Base-by-base conservation (phyloP, 106 monocot species). In the Acorus gramineus region DNA sequence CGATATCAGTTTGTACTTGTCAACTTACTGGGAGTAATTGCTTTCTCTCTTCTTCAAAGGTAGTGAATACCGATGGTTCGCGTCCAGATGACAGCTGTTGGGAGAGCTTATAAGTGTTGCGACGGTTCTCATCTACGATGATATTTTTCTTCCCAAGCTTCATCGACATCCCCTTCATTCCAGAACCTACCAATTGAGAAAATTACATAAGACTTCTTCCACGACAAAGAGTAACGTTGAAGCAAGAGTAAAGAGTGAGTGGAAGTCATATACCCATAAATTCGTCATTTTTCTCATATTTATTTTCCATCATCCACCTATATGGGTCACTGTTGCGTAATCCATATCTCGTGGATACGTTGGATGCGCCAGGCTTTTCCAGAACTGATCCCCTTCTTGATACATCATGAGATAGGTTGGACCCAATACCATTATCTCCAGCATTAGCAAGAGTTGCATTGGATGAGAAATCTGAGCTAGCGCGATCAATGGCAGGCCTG, bases 11-110 rank as follows among this genome's bases (percentile, higher is more conserved):
- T 28, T 28, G 28, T 28, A 28, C 28, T 28, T 28, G 28, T 28
- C 1, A 28, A 74, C 85, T 82, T 71, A 95, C 95, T 14, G 84
- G 90, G 62, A 95, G 51, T 13, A 95, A 72, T 42, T 78, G 52
- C 73, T 87, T 77, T 65, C 11, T 95, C 59, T 85, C 87, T 49
- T 75, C 82, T 64, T 87, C 87, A 65, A 90, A 74, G 58, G 85
- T 66, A 11, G 62, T 67, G 46, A 90, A 67, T 69, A 89, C 45
- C 52, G 89, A 76, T 57, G 72, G 69, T 60, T 85, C 83, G 7
- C 44, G 57, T 57, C 65, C 11, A 52, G 42, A 52, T 8, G 66
- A 61, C 0, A 66, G 64, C 28, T n/a, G 50, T 11, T 66, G 74
- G 5, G 81, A 59, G 55, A 81, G 82, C 59, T 68, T 82, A 52